These are phyloP conservation scores for Lentinula aciculospora DNA, from an alignment of 768 basidiomycete species.

Conservation along the genomic window DNA sequence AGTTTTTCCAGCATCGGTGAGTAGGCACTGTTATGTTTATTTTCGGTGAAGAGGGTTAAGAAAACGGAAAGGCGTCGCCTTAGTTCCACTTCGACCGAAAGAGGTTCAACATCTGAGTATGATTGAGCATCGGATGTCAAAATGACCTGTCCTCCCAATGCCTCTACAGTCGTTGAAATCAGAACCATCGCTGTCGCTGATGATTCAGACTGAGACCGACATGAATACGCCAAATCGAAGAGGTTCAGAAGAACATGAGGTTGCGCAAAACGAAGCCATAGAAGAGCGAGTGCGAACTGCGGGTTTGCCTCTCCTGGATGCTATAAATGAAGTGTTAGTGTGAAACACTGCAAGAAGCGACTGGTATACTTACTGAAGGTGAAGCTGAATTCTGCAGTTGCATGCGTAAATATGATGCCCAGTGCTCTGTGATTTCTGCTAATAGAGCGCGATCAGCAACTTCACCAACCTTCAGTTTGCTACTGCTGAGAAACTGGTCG, in stretches of 20 bases:
- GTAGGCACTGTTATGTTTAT: constrained; percentile 19
- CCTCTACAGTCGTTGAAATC: not conserved
- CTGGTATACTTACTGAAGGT: not conserved
- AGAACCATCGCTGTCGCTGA: not conserved
- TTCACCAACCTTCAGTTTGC: not conserved
- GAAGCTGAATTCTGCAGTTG: not conserved
- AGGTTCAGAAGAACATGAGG: constrained; percentile 33
- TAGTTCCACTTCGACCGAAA: not conserved
- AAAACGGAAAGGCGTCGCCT: not conserved
- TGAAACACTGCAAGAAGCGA: not conserved
- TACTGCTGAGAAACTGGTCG: not conserved
- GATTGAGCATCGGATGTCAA: not conserved
- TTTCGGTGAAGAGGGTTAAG: not conserved
- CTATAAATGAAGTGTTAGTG: not conserved
- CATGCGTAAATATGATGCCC: not conserved
- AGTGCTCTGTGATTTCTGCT: not conserved
- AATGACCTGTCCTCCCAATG: not conserved
- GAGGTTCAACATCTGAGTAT: not conserved
- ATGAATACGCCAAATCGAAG: constrained; percentile 30
- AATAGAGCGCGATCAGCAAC: not conserved
- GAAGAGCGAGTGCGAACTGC: constrained; percentile 20
- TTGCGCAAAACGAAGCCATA: constrained; percentile 57
- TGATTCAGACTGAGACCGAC: not conserved
- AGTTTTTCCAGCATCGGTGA: constrained; percentile 39
- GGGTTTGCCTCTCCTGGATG: not conserved